These are phyloP conservation scores for Allium fistulosum DNA, from an alignment of 106 monocot species.

Conservation along the genomic window DNA sequence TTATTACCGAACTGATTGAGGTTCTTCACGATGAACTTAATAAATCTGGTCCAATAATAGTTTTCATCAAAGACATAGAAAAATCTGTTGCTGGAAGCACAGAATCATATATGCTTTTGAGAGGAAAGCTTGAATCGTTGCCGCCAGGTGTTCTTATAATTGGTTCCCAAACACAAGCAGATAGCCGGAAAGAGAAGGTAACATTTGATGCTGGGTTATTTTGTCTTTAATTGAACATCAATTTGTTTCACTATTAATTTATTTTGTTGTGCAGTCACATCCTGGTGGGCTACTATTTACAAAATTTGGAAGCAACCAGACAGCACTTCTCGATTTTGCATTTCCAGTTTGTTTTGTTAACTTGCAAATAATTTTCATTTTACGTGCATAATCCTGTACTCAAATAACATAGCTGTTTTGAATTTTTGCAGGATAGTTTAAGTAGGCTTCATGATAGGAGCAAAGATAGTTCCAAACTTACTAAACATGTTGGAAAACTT, in stretches of 20 bases:
- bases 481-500: conserved; percentile 79
- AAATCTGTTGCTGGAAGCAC: conserved; percentile 56
- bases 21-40: conserved; percentile 67
- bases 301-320: conserved; percentile 96
- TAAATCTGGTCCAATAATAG: conserved; percentile 60
- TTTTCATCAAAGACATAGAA: conserved; percentile 95
- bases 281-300: conserved; percentile 97
- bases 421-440: conserved; percentile 61
- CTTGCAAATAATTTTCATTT: background rate
- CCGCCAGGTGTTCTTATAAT: conserved; percentile 83
- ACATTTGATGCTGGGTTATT: background rate
- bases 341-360: conserved; percentile 55
- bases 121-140: conserved; percentile 63
- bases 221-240: too few species aligned
- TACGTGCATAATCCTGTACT: too few species aligned
- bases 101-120: conserved; percentile 59
- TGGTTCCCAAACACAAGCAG: conserved; percentile 77
- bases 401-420: background rate
- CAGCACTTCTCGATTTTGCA: conserved; percentile 88
- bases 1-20: conserved; percentile 77
- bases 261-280: conserved; percentile 58
- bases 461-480: conserved; percentile 76
- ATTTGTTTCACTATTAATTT: background rate
- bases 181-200: conserved; percentile 96
- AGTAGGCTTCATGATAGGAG: conserved; percentile 77